These are phyloP conservation scores for Chaetomiaceae sp. DNA, from an alignment of 2,329 filamentous ascomycete genomes.

Conservation along the genomic window DNA sequence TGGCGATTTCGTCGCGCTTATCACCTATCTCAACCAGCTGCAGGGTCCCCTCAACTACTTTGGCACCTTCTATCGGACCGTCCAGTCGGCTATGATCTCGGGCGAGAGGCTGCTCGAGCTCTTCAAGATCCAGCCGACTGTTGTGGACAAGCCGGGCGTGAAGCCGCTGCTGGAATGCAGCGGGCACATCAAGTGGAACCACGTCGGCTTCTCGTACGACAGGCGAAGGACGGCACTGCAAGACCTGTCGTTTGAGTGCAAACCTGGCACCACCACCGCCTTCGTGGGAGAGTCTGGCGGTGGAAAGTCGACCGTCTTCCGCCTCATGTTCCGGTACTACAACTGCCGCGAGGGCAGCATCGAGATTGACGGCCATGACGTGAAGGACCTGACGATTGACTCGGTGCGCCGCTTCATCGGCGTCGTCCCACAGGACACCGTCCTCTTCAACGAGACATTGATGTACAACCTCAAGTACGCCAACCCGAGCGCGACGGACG, in stretches of 20 bases:
- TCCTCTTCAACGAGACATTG: conserved; percentile 54
- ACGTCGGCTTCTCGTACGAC: conserved; percentile 90
- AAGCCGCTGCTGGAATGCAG: conserved; percentile 61
- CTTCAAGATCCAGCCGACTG: conserved; percentile 93
- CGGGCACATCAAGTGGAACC: conserved; percentile 80
- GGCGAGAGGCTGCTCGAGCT: conserved; percentile 91
- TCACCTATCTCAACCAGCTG: conserved; percentile 75
- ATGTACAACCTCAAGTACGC: conserved; percentile 54
- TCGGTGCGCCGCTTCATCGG: conserved; percentile 89
- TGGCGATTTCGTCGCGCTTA: conserved; percentile 67
- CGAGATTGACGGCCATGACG: conserved; percentile 76
- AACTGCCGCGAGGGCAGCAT: conserved; percentile 77
- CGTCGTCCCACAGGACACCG: conserved; percentile 94
- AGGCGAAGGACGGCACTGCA: conserved; percentile 77
- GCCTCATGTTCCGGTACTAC: conserved; percentile 94
- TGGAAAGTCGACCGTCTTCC: conserved; percentile 94
- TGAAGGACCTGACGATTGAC: conserved; percentile 84
- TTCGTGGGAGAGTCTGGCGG: conserved; percentile 96
- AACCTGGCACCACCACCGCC: conserved; percentile 87
- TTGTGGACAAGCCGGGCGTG: conserved; percentile 70
- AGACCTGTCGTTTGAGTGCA: conserved; percentile 78
- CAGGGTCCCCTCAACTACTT: conserved; percentile 82
- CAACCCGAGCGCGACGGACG: conserved; percentile 43
- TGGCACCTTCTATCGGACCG: conserved; percentile 91
- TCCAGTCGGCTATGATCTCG: conserved; percentile 96